Percentiles rank a stretch among this genome's conserved stretches.
Conservation (phyloP, 164 flowering plant genomes). For the Piper longum region DNA sequence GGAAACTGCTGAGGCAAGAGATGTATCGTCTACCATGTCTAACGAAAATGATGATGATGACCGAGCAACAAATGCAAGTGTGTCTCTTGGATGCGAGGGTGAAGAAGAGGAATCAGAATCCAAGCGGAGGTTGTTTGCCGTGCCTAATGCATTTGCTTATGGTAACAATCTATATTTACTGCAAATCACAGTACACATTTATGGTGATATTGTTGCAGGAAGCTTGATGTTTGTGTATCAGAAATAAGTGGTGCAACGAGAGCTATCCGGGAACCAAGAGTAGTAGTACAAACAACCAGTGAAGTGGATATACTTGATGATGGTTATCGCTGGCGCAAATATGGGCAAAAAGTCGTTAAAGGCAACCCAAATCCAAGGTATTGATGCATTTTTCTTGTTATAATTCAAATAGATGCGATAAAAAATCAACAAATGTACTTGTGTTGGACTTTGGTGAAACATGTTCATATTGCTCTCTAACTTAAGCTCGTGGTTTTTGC, state of each 20-base stretch:
- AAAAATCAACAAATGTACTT: too few species aligned
- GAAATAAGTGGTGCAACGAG: slow-evolving; percentile 69
- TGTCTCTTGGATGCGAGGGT: slow-evolving; percentile 52
- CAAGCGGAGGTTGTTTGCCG: slow-evolving; percentile 54
- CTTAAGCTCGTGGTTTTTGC: background rate
- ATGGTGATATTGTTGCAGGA: slow-evolving; percentile 27
- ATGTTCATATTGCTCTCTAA: background rate
- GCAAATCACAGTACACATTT: background rate
- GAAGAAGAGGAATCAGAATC: slow-evolving; percentile 90
- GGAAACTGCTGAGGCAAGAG: slow-evolving; percentile 35
- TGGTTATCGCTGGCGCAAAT: slow-evolving; percentile 92
- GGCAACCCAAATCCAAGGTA: slow-evolving; percentile 97
- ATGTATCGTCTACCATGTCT: slow-evolving; percentile 61
- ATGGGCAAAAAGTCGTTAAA: slow-evolving; percentile 93
- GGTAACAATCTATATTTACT: background rate
- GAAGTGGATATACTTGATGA: slow-evolving; percentile 94
- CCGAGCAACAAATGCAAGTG: slow-evolving; percentile 58
- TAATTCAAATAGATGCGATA: background rate
- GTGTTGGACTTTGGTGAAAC: background rate
- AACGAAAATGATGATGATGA: slow-evolving; percentile 82
- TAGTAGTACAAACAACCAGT: slow-evolving; percentile 89
- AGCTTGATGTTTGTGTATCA: slow-evolving; percentile 51
- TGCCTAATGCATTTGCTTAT: background rate
- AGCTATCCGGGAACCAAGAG: slow-evolving; percentile 89
- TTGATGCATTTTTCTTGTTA: background rate